phyloP scores from a whole-genome alignment of 2,329 filamentous ascomycete species.

The Beauveria brongniartii region DNA sequence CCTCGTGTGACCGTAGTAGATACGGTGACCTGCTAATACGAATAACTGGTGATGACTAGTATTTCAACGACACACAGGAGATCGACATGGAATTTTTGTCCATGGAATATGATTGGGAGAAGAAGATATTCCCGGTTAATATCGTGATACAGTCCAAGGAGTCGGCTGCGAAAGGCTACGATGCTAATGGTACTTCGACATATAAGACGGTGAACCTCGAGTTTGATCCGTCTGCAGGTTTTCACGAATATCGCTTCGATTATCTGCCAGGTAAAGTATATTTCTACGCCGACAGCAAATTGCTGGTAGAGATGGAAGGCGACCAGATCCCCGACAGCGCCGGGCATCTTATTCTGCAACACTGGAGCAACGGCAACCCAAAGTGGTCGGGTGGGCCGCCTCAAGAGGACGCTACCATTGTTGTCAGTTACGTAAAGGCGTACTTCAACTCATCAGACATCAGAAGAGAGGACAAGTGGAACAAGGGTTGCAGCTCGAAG shows the following conservation, averaged over 20 bases:
- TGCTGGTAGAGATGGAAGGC: constrained; percentile 48
- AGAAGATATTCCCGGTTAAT: constrained; percentile 53
- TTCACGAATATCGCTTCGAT: constrained; percentile 76
- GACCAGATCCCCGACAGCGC: constrained; percentile 49
- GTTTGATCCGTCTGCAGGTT: constrained; percentile 57
- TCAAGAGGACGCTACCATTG: constrained; percentile 49
- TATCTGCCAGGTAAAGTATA: constrained; percentile 54
- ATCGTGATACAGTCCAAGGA: constrained; percentile 65
- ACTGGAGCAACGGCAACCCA: constrained; percentile 70
- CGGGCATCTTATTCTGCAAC: constrained; percentile 63
- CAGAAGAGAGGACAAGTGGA: constrained; percentile 31
- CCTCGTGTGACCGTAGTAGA: constrained; percentile 1
- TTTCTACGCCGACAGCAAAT: constrained; percentile 60
- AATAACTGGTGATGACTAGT: constrained; percentile 36
- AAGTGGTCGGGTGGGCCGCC: constrained; percentile 68
- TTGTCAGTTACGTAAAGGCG: constrained; percentile 62
- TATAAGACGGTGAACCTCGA: constrained; percentile 51
- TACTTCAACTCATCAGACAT: constrained; percentile 66
- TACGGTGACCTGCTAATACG: constrained; percentile 1
- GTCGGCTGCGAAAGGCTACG: constrained; percentile 50
- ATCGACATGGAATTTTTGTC: constrained; percentile 78
- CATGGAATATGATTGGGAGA: constrained; percentile 46
- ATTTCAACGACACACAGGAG: constrained; percentile 70
- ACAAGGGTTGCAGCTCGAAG: background rate
- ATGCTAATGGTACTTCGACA: constrained; percentile 51